A percentile compares a stretch with the other conserved stretches of the same genome.
phyloP scores from a whole-genome alignment of 495 filamentous ascomycete species.

The Tetracladium marchalianum region DNA sequence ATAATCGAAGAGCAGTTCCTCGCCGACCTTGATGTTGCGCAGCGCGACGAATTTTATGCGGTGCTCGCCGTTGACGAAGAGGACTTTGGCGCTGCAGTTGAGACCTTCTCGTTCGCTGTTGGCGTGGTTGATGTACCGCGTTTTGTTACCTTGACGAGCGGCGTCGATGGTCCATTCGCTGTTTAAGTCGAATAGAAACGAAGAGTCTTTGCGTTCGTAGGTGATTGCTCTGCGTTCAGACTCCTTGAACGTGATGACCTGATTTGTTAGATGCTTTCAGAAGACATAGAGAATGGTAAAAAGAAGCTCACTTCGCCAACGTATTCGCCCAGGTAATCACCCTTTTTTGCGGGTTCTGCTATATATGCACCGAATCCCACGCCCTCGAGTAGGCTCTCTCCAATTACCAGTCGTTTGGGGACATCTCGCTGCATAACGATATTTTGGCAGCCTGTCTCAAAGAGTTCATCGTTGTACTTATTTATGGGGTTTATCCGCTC shows the following conservation, averaged over 20 bases:
- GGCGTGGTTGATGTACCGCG: conserved; percentile 63
- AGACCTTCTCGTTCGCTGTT: conserved; percentile 25
- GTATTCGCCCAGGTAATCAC: conserved; percentile 62
- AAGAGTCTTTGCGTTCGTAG: conserved; percentile 48
- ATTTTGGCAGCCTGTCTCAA: conserved; percentile 48
- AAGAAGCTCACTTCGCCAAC: conserved; percentile 41
- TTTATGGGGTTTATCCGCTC: conserved; percentile 54
- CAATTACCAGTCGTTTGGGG: conserved; percentile 49
- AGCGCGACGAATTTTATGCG: conserved; percentile 59
- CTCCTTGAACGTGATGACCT: conserved; percentile 51
- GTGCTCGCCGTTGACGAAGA: conserved; percentile 53
- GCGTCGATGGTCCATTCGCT: conserved; percentile 40
- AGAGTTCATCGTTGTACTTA: conserved; percentile 38
- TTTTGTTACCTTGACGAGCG: conserved; percentile 42
- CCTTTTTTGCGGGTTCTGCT: conserved; percentile 47
- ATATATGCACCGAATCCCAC: conserved; percentile 56
- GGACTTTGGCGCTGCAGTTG: conserved; percentile 47
- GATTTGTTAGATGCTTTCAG: not conserved
- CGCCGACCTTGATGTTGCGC: conserved; percentile 46
- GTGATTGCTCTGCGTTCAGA: conserved; percentile 54
- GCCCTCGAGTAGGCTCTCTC: conserved; percentile 44
- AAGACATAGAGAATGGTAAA: not conserved
- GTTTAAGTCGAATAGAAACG: conserved; percentile 58
- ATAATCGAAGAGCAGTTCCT: conserved; percentile 55
- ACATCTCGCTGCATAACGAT: conserved; percentile 49